A percentile compares a stretch with the other conserved stretches of the same genome.
Evolutionary conservation across 148 eudicot genomes (phyloP).

Genomic region (Polygonum maritimum): DNA sequence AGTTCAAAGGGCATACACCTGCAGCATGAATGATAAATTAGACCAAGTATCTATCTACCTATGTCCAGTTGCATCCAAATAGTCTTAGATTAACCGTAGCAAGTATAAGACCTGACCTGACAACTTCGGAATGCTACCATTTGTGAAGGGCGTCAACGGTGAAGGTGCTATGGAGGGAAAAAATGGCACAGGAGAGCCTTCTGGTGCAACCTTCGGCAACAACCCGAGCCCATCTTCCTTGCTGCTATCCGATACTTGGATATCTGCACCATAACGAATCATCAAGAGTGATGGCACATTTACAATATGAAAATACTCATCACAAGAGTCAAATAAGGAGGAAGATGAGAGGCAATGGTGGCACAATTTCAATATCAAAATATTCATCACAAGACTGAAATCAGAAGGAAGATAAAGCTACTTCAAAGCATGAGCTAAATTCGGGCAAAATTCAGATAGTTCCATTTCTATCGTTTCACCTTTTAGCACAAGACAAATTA

Average conservation of each 20-base stretch:
- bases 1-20: constrained; percentile 74
- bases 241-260: not conserved
- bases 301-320: not conserved
- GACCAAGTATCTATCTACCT: not conserved
- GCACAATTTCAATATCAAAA: not conserved
- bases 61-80: not conserved
- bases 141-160: constrained; percentile 90
- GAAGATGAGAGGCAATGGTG: not conserved
- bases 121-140: constrained; percentile 68
- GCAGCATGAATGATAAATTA: constrained; percentile 14
- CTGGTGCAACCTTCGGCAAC: constrained; percentile 56
- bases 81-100: not conserved
- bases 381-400: not conserved
- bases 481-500: not conserved
- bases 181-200: constrained; percentile 69
- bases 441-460: not conserved
- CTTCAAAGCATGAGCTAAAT: not conserved
- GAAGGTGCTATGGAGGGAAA: constrained; percentile 83
- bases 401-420: not conserved
- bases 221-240: constrained; percentile 33
- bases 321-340: not conserved
- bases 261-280: not conserved
- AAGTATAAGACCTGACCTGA: constrained; percentile 42
- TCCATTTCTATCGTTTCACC: not conserved
- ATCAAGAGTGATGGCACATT: not conserved